These are phyloP conservation scores for Suhomyces sp. DNA, from an alignment of 805 yeast genomes.

Conservation along the genomic window DNA sequence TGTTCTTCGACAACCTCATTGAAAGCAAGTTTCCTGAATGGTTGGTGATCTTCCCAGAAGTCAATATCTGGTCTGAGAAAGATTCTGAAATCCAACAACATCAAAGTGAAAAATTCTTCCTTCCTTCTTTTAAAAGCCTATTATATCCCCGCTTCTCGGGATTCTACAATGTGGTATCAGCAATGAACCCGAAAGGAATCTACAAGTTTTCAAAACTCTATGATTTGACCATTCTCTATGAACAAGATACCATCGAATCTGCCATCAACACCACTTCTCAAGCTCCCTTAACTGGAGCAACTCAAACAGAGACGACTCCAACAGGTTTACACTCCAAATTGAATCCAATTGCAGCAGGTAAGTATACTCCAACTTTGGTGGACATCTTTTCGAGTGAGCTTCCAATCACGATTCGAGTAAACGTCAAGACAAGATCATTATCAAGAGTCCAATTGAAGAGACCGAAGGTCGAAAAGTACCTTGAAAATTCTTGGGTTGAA, in stretches of 20 bases:
- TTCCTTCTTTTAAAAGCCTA: conserved; percentile 60
- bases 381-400: conserved; percentile 28
- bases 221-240: conserved; percentile 55
- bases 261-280: neutral
- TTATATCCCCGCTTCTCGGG: conserved; percentile 77
- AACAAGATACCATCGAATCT: neutral
- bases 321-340: too few relatives aligned
- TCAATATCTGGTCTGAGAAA: conserved; percentile 60
- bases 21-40: conserved; percentile 50
- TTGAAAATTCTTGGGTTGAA: conserved; percentile 69
- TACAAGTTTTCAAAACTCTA: conserved; percentile 47
- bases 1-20: conserved; percentile 36
- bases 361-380: conserved; percentile 29
- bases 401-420: conserved; percentile 42
- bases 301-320: too few relatives aligned
- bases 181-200: conserved; percentile 29
- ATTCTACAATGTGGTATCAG: conserved; percentile 49
- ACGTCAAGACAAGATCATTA: conserved; percentile 48
- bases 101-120: conserved; percentile 53
- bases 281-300: too few relatives aligned
- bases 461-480: conserved; percentile 65
- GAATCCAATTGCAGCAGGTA: too few relatives aligned
- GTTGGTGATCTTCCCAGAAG: conserved; percentile 84
- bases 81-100: conserved; percentile 50
- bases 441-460: conserved; percentile 52